A percentile compares a stretch with the other conserved stretches of the same genome.
phyloP scores from a whole-genome alignment of 352 stramenopile genomes.

The Phytophthora pluvialis region DNA sequence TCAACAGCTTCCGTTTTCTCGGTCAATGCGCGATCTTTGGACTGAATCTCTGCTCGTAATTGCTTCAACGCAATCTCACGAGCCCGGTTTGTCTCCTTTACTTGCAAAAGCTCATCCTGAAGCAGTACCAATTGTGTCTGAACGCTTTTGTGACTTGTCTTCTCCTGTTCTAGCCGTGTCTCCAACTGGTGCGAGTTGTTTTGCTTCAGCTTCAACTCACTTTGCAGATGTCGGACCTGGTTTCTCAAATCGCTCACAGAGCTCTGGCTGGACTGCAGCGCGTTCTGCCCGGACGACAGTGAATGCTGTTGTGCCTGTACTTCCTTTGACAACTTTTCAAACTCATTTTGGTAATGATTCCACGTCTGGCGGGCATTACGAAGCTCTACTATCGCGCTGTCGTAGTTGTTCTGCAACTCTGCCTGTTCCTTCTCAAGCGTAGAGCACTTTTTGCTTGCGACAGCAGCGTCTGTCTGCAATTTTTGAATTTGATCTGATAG shows the following conservation, averaged over 20 bases:
- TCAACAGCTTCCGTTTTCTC: constrained; percentile 72
- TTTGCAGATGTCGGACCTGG: constrained; percentile 70
- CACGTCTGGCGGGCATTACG: constrained; percentile 62
- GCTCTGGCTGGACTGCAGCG: constrained; percentile 60
- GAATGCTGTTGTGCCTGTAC: constrained; percentile 65
- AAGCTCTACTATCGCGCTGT: constrained; percentile 57
- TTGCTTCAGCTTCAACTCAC: constrained; percentile 62
- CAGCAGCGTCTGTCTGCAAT: constrained; percentile 46
- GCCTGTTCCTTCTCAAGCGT: constrained; percentile 58
- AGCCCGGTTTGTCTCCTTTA: constrained; percentile 56
- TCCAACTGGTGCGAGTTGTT: constrained; percentile 61
- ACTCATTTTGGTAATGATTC: constrained; percentile 78
- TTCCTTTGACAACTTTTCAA: constrained; percentile 75
- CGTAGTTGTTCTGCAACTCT: constrained; percentile 63
- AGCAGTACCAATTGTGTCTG: constrained; percentile 64
- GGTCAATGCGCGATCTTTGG: constrained; percentile 61
- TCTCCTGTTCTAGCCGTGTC: constrained; percentile 73
- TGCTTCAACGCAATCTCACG: constrained; percentile 65
- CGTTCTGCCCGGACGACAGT: constrained; percentile 58
- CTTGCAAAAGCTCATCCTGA: constrained; percentile 66
- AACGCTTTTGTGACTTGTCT: constrained; percentile 54
- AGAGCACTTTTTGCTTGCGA: constrained; percentile 41
- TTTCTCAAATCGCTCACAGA: constrained; percentile 64
- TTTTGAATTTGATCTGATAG: constrained; percentile 60
- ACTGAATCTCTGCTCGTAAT: constrained; percentile 60